Base-by-base conservation (phyloP, 2,329 filamentous ascomycete genomes). In the Purpureocillium lavendulum region DNA sequence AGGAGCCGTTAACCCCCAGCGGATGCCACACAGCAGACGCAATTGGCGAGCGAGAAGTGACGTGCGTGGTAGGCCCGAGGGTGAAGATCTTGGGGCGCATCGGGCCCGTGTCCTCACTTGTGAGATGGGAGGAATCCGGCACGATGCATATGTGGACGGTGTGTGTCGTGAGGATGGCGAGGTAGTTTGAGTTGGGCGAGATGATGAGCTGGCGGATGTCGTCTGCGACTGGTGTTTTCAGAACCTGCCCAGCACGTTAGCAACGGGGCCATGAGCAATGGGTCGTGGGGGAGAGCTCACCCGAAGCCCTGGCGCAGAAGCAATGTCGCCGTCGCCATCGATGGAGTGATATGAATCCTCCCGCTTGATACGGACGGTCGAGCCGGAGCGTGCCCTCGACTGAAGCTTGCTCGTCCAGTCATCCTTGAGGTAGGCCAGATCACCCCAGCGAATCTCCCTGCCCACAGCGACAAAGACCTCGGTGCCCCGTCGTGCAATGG, bases 21-120 rank as follows among this genome's bases (percentile, higher is more conserved):
- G 92, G 92, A 63, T 98, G 92, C 90, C 92, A 98, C 42, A 96
- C 53, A 4, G 82, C 84, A 1, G 87, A 87, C 16, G 82, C 80
- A 41, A 98, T 72, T 2, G 86, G 78, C 7, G 87, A 78, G 48
- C 88, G 82, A 35, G 90, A 87, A 36, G 89, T 82, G 36, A 96
- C 87, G 61, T 97, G 90, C 4, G 84, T 88, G 3, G 87, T 94
- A 24, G 89, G 88, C 1, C 90, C 90, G n/a, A 97, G 71, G 15
- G 90, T 90, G 64, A 87, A 94, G 39, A 87, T 87, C 60, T 87
- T 94, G 24, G 89, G 72, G 54, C 85, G 86, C 52, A 95, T 71
- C 5, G 82, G 77, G 9, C 75, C 71, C 35, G 64, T 69, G 53
- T 90, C 86, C 34, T 74, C 70, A 43, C 78, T 75, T 13, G 78